Evolutionary conservation across 2,329 filamentous ascomycete genomes (phyloP), one percentile per base, ranked within the genome.

Genomic region (Diaporthe batatas): DNA sequence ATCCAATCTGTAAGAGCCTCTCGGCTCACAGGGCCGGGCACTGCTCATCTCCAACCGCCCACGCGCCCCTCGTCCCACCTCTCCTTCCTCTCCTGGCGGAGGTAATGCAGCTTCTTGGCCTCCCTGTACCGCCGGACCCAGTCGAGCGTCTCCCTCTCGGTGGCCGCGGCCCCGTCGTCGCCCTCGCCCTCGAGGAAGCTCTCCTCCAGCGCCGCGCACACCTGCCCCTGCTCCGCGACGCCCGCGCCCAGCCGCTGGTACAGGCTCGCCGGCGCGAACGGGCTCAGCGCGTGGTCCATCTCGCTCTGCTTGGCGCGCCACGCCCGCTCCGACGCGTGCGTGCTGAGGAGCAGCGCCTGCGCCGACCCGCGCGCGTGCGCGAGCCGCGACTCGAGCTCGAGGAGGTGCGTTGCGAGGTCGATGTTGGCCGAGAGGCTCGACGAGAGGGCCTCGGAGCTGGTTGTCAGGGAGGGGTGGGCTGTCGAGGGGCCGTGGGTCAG

Each of bases 31-130:
- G 29, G 16, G 21, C 44, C 29, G 34, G n/a, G 6, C 21, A 12
- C 18, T 44, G 11, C 47, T 90, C 85, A 96, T 79, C 96, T 90
- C 96, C 96, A 98, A 0, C 96, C 96, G 14, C 96, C 96, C 44
- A 98, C 96, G 76, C 96, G 88, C 32, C 96, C 95, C 83, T 98
- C 96, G 81, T 98, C 96, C 96, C 96, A 98, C 77, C 96, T 89
- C 78, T 95, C 93, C 82, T 95, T 97, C 76, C 94, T 90, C 85
- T 98, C 96, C 79, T 92, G 91, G 72, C 96, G 88, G 70, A 95
- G 85, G 79, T 96, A 97, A 75, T 92, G 92, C 72, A 93, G 84
- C 77, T 93, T 93, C 80, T 92, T 93, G 12, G 93, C 93, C 77
- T 96, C 95, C 77, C 94, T 88, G 76, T 97, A 93, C 78, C 93